phyloP scores from a whole-genome alignment of 179 eudicot genomes.

The Pouteria campechiana region DNA sequence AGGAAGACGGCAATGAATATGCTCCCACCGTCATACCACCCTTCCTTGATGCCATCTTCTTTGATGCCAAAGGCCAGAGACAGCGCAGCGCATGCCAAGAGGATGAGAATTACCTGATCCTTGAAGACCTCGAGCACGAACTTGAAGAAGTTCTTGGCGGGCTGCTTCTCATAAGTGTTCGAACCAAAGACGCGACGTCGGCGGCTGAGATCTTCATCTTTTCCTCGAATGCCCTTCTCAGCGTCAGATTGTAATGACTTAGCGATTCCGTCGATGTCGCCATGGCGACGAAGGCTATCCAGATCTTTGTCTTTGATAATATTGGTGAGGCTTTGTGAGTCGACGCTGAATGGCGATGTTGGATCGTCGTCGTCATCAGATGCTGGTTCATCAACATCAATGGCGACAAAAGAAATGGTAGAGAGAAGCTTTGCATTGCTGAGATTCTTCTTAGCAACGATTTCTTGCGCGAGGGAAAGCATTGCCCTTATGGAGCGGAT shows the following conservation, averaged over 20 bases:
- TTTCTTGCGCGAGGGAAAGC: too few species aligned
- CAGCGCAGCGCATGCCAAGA: constrained; percentile 21
- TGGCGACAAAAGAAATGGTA: too few species aligned
- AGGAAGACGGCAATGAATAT: constrained; percentile 36
- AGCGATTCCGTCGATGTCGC: constrained; percentile 11
- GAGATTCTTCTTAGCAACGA: too few species aligned
- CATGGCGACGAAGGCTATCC: constrained; percentile 6
- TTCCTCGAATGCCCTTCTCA: constrained; percentile 12
- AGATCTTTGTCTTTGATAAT: constrained; percentile 25
- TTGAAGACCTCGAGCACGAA: constrained; percentile 28
- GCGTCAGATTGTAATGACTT: neutral
- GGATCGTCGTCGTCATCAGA: neutral
- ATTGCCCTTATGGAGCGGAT: too few species aligned
- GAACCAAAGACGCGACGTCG: constrained; percentile 15
- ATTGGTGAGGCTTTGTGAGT: constrained; percentile 5
- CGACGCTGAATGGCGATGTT: neutral
- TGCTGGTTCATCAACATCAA: too few species aligned
- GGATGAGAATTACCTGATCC: constrained; percentile 24
- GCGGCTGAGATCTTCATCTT: constrained; percentile 3
- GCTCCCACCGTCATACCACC: constrained; percentile 57
- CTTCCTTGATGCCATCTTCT: constrained; percentile 32
- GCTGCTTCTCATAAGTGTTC: constrained; percentile 14
- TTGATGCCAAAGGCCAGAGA: constrained; percentile 39
- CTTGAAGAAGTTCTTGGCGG: constrained; percentile 15
- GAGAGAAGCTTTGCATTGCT: too few species aligned